Evolutionary conservation across 352 stramenopile genomes (phyloP), one percentile per base, ranked within the genome.

Genomic region (Lagenidium giganteum): DNA sequence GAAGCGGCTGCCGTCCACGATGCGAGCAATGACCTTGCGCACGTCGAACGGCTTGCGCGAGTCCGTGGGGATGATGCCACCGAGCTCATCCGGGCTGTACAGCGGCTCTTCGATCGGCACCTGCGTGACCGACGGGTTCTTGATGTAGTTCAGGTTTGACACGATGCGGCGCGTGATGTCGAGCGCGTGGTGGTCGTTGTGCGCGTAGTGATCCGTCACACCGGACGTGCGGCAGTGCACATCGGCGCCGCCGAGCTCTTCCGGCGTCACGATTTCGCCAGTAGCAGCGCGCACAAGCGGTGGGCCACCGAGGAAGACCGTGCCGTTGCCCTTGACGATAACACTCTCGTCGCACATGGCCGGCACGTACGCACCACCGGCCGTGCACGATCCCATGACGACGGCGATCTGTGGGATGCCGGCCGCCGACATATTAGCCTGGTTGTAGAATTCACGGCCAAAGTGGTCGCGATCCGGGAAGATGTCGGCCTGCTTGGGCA

Each of bases 391-490:
- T 23, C 96, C 96, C 78, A 98, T 97, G 29, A 99, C 95, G 26
- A 98, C 92, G 9, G 95, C 93, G 44, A 99, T 93, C 65, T 99
- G 96, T 13, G 95, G 90, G 43, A 99, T 98, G 9, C 93, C 93
- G 45, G 59, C 53, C 5, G 87, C 76, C 28, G 82, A 97, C 93
- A 98, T 98, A 50, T 75, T 96, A 6, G 95, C 95, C 66, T 99
- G 95, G 74, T 99, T 98, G 65, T 96, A 99, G 61, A 99, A 99
- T 51, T 98, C 98, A 8, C 96, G 70, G 31, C 96, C 96, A 77
- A 99, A 99, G 52, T 97, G 86, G 48, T 98, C 85, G 33, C 78
- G 80, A 53, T 99, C 96, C 0, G 96, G 96, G 68, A 99, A 99
- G 13, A 99, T 97, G 22, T 99, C 93, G 25, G 70, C 91, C 56